A percentile compares a stretch with the other conserved stretches of the same genome.
Evolutionary conservation across 768 basidiomycete genomes (phyloP).

Genomic region (Paxillus ammoniavirescens): DNA sequence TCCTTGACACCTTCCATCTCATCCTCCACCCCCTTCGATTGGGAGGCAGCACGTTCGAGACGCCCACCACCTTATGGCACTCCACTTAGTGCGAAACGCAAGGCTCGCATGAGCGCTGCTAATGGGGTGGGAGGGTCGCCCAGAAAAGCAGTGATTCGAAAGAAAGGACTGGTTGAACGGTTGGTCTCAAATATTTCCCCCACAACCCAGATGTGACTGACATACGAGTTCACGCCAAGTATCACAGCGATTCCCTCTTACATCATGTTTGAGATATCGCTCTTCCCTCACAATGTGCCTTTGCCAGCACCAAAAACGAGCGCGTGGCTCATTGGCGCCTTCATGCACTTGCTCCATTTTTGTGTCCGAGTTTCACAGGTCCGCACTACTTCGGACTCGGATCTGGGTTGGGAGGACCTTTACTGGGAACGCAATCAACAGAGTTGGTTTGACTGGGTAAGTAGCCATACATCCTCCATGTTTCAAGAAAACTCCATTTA

Average conservation of each 20-base stretch:
- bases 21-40: conserved; percentile 78
- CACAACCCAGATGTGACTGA: conserved; percentile 14
- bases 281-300: conserved; percentile 81
- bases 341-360: conserved; percentile 68
- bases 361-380: conserved; percentile 60
- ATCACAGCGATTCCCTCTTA: conserved; percentile 64
- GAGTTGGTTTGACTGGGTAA: conserved; percentile 82
- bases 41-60: conserved; percentile 76
- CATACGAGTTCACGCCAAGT: conserved; percentile 34
- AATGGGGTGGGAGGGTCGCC: conserved; percentile 33
- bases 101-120: conserved; percentile 37
- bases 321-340: conserved; percentile 62
- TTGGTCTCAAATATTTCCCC: conserved; percentile 24
- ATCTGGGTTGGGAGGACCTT: conserved; percentile 78
- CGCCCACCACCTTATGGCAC: conserved; percentile 73
- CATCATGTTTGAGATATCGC: conserved; percentile 74
- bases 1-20: conserved; percentile 71
- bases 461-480: conserved; percentile 17
- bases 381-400: conserved; percentile 57
- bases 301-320: conserved; percentile 65
- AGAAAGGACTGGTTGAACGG: conserved; percentile 65
- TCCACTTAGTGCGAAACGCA: conserved; percentile 48
- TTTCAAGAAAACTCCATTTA: conserved; percentile 8
- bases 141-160: conserved; percentile 56
- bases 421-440: conserved; percentile 61